Evolutionary conservation across 2,329 filamentous ascomycete species (phyloP).

Genomic region (Fusarium cicatricum): DNA sequence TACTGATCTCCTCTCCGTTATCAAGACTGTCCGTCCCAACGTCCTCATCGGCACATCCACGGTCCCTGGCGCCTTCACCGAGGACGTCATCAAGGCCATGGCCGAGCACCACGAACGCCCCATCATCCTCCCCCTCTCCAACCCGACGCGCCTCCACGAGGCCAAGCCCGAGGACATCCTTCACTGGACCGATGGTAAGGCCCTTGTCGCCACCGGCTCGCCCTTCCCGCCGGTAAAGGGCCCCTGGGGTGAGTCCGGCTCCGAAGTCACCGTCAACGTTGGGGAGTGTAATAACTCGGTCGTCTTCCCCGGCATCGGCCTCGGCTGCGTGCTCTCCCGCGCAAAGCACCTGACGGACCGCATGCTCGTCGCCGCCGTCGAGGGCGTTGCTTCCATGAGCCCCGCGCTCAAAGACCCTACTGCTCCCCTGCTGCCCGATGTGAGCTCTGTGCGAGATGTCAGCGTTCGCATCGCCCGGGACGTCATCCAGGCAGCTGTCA

Average conservation of each 20-base stretch:
- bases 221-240: conserved; percentile 79
- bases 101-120: conserved; percentile 74
- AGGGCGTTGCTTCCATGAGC: conserved; percentile 74
- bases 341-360: conserved; percentile 73
- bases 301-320: conserved; percentile 85
- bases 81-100: conserved; percentile 80
- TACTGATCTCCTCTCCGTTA: conserved; percentile 68
- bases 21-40: conserved; percentile 78
- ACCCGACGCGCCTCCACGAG: conserved; percentile 85
- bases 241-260: conserved; percentile 58
- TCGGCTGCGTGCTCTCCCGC: conserved; percentile 78
- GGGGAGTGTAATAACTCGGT: conserved; percentile 92
- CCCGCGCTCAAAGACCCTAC: conserved; percentile 72
- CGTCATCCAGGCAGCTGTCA: conserved; percentile 75
- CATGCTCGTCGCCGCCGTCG: conserved; percentile 83
- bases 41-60: conserved; percentile 88
- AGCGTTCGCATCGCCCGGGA: conserved; percentile 79
- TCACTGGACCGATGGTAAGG: conserved; percentile 79
- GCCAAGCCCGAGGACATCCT: conserved; percentile 79
- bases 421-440: conserved; percentile 77
- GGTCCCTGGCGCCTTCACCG: conserved; percentile 76
- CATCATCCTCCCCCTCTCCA: conserved; percentile 83
- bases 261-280: conserved; percentile 56
- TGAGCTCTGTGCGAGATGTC: conserved; percentile 76
- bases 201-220: conserved; percentile 82